Base-by-base conservation (phyloP, 1,284 basidiomycete genomes). In the Trichosporon ovoides region DNA sequence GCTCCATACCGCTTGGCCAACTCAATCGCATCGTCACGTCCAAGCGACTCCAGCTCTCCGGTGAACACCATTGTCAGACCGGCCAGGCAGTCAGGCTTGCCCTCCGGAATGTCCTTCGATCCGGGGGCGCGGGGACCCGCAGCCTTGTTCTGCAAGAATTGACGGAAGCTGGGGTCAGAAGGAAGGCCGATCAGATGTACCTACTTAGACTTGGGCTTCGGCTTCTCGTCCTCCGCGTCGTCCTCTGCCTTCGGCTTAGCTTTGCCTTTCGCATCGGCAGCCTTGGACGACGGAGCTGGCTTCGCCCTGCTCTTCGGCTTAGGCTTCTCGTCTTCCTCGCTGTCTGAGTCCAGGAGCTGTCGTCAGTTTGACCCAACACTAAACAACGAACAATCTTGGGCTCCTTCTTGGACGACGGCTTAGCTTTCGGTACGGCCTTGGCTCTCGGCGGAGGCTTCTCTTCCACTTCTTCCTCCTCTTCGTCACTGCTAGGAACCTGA, bases 51-150 rank as follows among this genome's bases (percentile, higher is more conserved):
- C 49, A 98, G 79, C 69, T 98, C 94, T 12, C 95, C 96, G 0
- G 93, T 96, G 66, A 99, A 99, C 22, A 99, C 96, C 66, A 98
- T 88, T 0, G 91, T 84, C 22, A 98, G 81, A 0, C 94, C 94
- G 0, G 86, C 83, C 2, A 98, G 81, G 72, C 89, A 92, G 68
- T 94, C 87, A 0, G 86, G 85, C 52, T 83, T 71, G 64, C 85
- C 83, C 24, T 88, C 82, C 0, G 95, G 96, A 3, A 98, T 83
- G 12, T 83, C 78, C 73, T 96, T 98, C 36, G 72, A 72, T 7
- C 74, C 75, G 7, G 84, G 88, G 7, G 85, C 85, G 2, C 81
- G 75, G 0, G 91, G 92, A 0, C 88, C 88, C 0, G 78, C 80
- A 46, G 86, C 11, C 84, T 1, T 83, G 76, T 56, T 84, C 84